Evolutionary conservation across 345 rosid genomes (phyloP).

Genomic region (Mangifera indica): DNA sequence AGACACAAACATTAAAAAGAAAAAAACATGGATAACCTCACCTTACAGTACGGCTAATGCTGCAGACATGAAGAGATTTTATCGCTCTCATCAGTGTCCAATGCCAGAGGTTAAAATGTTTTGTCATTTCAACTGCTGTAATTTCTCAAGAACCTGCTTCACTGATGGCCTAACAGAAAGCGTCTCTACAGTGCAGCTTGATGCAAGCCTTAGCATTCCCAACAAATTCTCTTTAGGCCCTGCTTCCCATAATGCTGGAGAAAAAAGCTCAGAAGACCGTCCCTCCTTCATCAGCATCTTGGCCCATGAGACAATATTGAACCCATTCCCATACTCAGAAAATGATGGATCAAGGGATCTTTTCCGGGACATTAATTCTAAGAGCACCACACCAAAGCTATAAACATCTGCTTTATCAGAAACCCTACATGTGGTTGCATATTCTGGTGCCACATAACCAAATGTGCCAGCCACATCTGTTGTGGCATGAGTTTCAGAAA

Average conservation of each 20-base stretch:
- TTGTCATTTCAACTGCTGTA: conserved; percentile 52
- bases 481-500: conserved; percentile 69
- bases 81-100: neutral
- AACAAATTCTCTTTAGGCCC: conserved; percentile 49
- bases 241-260: conserved; percentile 46
- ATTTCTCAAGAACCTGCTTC: conserved; percentile 51
- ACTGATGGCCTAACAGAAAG: conserved; percentile 54
- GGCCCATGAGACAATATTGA: conserved; percentile 68
- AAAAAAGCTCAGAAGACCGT: conserved; percentile 45
- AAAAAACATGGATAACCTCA: conserved; percentile 1
- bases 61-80: conserved; percentile 7
- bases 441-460: conserved; percentile 77
- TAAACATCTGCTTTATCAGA: conserved; percentile 76
- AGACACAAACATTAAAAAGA: neutral
- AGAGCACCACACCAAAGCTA: conserved; percentile 61
- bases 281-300: conserved; percentile 55
- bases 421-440: conserved; percentile 71
- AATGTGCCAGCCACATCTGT: conserved; percentile 76
- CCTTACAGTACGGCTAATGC: conserved; percentile 16
- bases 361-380: conserved; percentile 66
- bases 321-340: conserved; percentile 58
- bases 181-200: conserved; percentile 53
- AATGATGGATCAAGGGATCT: conserved; percentile 70
- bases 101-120: neutral
- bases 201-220: conserved; percentile 53